Percentiles rank a stretch among this genome's conserved stretches.
phyloP scores from a whole-genome alignment of 2,329 filamentous ascomycete genomes.

The Apiospora sp. region DNA sequence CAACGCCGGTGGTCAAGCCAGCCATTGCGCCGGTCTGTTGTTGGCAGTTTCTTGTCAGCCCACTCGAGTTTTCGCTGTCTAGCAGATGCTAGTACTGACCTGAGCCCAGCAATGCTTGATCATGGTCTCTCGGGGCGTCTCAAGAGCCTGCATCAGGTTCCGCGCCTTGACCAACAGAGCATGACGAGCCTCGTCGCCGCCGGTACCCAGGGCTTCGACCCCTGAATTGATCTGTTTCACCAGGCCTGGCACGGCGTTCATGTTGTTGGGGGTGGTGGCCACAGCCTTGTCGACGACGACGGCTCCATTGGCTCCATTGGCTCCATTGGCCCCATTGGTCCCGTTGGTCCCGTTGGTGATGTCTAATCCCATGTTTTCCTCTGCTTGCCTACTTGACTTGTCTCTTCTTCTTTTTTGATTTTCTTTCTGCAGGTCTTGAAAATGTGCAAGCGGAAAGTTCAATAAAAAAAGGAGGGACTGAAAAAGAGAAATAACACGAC shows the following conservation, averaged over 20 bases:
- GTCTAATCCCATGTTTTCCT: not conserved
- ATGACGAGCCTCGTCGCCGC: conserved; percentile 36
- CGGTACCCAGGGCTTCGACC: conserved; percentile 16
- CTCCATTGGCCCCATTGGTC: not conserved
- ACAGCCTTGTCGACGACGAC: conserved; percentile 24
- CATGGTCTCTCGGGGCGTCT: conserved; percentile 58
- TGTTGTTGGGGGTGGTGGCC: conserved; percentile 5
- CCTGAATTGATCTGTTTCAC: conserved; percentile 28
- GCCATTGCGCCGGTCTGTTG: conserved; percentile 6
- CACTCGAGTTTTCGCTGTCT: too few species aligned
- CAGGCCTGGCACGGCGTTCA: conserved; percentile 25
- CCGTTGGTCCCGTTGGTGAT: not conserved
- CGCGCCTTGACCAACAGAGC: conserved; percentile 45
- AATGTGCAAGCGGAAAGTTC: not conserved
- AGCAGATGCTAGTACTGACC: too few species aligned
- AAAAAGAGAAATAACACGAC: not conserved
- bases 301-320: not conserved
- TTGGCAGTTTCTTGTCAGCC: not conserved
- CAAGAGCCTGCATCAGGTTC: conserved; percentile 45
- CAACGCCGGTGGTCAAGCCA: conserved; percentile 37
- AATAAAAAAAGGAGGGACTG: not conserved
- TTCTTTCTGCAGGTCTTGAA: conserved; percentile 16
- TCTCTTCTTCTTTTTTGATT: not conserved
- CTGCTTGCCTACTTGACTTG: not conserved
- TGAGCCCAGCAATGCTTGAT: conserved; percentile 55